A percentile compares a stretch with the other conserved stretches of the same genome.
Evolutionary conservation across 2,329 filamentous ascomycete species (phyloP).

Genomic region (Arthrobotrys sinensis): DNA sequence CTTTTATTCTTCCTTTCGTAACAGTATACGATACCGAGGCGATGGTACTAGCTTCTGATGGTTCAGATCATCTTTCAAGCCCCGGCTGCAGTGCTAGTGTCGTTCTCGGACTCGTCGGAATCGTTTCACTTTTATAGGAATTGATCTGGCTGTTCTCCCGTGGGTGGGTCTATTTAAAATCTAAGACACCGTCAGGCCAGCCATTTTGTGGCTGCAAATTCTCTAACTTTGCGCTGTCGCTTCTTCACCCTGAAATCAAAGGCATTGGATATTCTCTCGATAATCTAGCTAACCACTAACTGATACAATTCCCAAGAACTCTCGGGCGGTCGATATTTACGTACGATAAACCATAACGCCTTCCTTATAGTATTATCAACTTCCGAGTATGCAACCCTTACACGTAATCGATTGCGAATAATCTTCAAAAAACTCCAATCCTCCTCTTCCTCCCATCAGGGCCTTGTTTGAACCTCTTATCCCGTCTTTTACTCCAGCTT

Average conservation of each 20-base stretch:
- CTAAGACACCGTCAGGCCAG: conserved; percentile 12
- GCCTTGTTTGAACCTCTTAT: conserved; percentile 26
- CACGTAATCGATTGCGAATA: background rate
- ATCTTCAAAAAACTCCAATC: background rate
- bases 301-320: background rate
- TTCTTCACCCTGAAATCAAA: conserved; percentile 25
- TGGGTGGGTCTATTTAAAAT: background rate
- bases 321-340: background rate
- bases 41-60: background rate
- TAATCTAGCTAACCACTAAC: too few relatives aligned
- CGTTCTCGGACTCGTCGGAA: conserved; percentile 6
- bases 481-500: conserved; percentile 48
- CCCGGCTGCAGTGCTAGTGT: background rate
- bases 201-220: background rate
- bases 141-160: background rate
- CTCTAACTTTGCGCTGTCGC: background rate
- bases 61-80: background rate
- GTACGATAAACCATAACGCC: background rate
- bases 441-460: conserved; percentile 23
- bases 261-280: background rate
- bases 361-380: background rate
- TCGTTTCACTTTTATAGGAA: background rate
- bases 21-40: background rate
- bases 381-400: background rate
- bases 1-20: background rate